phyloP scores from a whole-genome alignment of 768 basidiomycete genomes.

The Tylopilus rubrobrunneus region DNA sequence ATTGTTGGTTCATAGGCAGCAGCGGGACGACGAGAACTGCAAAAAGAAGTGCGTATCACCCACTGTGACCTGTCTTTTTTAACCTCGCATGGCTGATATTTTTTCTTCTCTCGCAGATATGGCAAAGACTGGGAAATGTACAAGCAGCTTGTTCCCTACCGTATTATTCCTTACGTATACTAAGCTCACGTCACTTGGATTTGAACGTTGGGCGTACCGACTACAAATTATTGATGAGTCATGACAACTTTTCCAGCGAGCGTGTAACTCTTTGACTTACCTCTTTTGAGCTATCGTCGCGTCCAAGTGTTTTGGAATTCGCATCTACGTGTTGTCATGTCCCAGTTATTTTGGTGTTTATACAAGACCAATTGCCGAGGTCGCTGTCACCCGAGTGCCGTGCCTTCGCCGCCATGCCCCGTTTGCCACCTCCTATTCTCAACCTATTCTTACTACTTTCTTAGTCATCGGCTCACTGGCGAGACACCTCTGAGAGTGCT shows the following conservation, averaged over 20 bases:
- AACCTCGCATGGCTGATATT: background rate
- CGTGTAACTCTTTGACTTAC: background rate
- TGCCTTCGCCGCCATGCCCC: too few species aligned
- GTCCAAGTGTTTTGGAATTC: background rate
- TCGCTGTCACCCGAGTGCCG: too few species aligned
- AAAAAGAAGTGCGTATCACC: slow-evolving; percentile 66
- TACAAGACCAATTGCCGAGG: too few species aligned
- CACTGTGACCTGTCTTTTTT: background rate
- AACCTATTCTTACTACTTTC: too few species aligned
- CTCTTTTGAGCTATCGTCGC: background rate
- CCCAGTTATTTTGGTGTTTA: too few species aligned
- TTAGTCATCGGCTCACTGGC: too few species aligned
- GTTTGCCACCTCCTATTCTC: too few species aligned
- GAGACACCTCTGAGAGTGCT: too few species aligned
- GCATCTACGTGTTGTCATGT: too few species aligned
- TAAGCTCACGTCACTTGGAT: slow-evolving; percentile 25
- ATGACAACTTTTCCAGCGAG: background rate
- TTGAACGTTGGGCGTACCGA: background rate
- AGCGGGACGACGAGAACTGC: slow-evolving; percentile 89
- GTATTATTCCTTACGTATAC: slow-evolving; percentile 84
- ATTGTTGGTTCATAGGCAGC: slow-evolving; percentile 86
- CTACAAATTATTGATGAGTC: background rate
- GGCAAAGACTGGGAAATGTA: slow-evolving; percentile 94
- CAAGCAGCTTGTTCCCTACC: slow-evolving; percentile 78
- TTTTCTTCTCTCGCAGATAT: slow-evolving; percentile 48